These are phyloP conservation scores for Ceratobasidium sp. DNA, from an alignment of 1,284 basidiomycete species.

Conservation along the genomic window DNA sequence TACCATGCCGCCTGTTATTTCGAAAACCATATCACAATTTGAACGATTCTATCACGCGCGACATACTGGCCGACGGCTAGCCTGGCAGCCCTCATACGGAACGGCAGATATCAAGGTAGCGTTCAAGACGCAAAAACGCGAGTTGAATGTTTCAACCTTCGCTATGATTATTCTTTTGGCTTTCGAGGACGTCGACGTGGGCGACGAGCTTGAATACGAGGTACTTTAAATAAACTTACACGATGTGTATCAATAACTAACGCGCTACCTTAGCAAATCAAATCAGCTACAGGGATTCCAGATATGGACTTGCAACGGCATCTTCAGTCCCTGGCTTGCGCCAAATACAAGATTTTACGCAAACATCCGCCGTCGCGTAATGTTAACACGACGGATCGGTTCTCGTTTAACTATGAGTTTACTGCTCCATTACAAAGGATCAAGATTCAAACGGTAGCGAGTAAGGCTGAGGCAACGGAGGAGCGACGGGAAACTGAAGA, in stretches of 20 bases:
- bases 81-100: slow-evolving; percentile 95
- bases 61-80: slow-evolving; percentile 91
- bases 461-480: slow-evolving; percentile 87
- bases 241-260: slow-evolving; percentile 43
- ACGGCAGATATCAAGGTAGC: slow-evolving; percentile 89
- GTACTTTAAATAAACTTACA: slow-evolving; percentile 60
- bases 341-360: slow-evolving; percentile 93
- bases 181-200: slow-evolving; percentile 81
- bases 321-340: slow-evolving; percentile 95
- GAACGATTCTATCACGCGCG: slow-evolving; percentile 91
- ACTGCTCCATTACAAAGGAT: slow-evolving; percentile 86
- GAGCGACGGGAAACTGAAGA: slow-evolving; percentile 93
- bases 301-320: slow-evolving; percentile 89
- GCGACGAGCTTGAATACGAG: slow-evolving; percentile 79
- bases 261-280: slow-evolving; percentile 60
- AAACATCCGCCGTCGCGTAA: slow-evolving; percentile 93
- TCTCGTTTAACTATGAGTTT: slow-evolving; percentile 92
- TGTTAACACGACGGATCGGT: slow-evolving; percentile 79
- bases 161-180: slow-evolving; percentile 90
- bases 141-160: slow-evolving; percentile 94
- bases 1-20: slow-evolving; percentile 75
- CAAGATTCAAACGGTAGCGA: slow-evolving; percentile 92
- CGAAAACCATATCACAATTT: slow-evolving; percentile 79
- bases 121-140: slow-evolving; percentile 87
- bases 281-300: slow-evolving; percentile 75